phyloP scores from a whole-genome alignment of 2,329 filamentous ascomycete species.

The Aspergillus piperis region DNA sequence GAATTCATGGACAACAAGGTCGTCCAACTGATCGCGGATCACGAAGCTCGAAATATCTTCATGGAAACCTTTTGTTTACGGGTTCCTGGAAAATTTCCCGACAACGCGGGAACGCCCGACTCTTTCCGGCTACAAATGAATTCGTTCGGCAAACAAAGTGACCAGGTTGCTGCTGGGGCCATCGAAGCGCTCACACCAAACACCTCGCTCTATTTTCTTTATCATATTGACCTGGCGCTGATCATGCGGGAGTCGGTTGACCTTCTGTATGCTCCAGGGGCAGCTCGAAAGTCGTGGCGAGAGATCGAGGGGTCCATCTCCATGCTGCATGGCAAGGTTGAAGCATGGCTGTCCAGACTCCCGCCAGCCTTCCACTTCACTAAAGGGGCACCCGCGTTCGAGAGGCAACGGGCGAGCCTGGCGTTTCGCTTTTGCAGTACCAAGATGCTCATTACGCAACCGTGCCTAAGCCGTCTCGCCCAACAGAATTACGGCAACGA shows the following conservation, averaged over 20 bases:
- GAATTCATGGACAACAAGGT: constrained; percentile 36
- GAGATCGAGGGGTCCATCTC: constrained; percentile 41
- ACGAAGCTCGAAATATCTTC: constrained; percentile 34
- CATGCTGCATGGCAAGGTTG: constrained; percentile 36
- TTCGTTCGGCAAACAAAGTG: constrained; percentile 19
- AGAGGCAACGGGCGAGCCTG: constrained; percentile 38
- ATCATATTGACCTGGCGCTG: constrained; percentile 40
- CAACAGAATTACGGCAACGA: constrained; percentile 29
- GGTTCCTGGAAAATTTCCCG: constrained; percentile 15
- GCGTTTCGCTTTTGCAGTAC: constrained; percentile 47
- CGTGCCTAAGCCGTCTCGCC: constrained; percentile 43
- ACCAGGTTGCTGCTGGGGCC: constrained; percentile 26
- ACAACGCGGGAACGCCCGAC: constrained; percentile 14
- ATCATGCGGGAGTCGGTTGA: constrained; percentile 41
- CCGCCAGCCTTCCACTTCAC: constrained; percentile 41
- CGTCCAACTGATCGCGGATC: constrained; percentile 35
- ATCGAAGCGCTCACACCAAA: constrained; percentile 38
- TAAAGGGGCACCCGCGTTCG: constrained; percentile 29
- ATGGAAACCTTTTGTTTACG: constrained; percentile 26
- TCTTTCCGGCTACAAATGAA: constrained; percentile 15
- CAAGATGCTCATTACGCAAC: constrained; percentile 46
- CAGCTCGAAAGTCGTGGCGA: constrained; percentile 36
- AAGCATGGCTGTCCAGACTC: constrained; percentile 42
- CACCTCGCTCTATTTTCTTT: constrained; percentile 42
- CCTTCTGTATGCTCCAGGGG: constrained; percentile 41